Evolutionary conservation across 352 stramenopile genomes (phyloP).

Genomic region (Phytophthora citrophthora): DNA sequence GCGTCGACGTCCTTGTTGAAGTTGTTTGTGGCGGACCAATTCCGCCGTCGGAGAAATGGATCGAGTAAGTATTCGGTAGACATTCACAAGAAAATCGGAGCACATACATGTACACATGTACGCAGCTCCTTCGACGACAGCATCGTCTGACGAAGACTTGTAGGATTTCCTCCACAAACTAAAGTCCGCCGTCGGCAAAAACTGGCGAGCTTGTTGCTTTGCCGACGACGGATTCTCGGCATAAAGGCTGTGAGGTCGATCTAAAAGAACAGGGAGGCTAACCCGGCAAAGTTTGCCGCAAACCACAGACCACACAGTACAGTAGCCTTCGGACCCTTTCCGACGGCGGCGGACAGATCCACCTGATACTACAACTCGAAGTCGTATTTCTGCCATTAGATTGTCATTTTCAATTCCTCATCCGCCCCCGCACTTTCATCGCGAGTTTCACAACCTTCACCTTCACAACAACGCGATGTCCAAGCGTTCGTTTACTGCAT

Average conservation of each 20-base stretch:
- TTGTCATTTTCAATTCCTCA: slow-evolving; percentile 30
- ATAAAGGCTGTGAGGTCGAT: background rate
- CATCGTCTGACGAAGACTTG: too few species aligned
- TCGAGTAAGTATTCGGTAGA: background rate
- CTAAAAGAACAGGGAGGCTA: too few species aligned
- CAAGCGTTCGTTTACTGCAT: slow-evolving; percentile 35
- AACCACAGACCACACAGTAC: too few species aligned
- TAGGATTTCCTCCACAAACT: too few species aligned
- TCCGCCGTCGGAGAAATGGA: slow-evolving; percentile 14
- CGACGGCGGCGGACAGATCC: slow-evolving; percentile 24
- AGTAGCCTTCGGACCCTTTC: slow-evolving; percentile 3
- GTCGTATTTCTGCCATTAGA: background rate
- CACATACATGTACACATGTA: too few species aligned
- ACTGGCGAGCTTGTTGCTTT: background rate
- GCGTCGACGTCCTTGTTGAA: slow-evolving; percentile 10
- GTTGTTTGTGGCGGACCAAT: slow-evolving; percentile 18
- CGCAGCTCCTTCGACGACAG: too few species aligned
- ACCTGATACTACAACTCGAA: slow-evolving; percentile 1
- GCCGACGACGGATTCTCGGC: slow-evolving; percentile 11
- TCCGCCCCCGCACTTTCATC: slow-evolving; percentile 7
- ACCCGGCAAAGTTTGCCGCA: too few species aligned
- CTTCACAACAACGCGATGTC: slow-evolving; percentile 31
- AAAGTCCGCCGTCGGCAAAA: background rate
- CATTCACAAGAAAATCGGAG: too few species aligned
- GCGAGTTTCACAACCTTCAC: slow-evolving; percentile 8